These are phyloP conservation scores for Auricularia sp. DNA, from an alignment of 768 basidiomycete genomes.

Conservation along the genomic window DNA sequence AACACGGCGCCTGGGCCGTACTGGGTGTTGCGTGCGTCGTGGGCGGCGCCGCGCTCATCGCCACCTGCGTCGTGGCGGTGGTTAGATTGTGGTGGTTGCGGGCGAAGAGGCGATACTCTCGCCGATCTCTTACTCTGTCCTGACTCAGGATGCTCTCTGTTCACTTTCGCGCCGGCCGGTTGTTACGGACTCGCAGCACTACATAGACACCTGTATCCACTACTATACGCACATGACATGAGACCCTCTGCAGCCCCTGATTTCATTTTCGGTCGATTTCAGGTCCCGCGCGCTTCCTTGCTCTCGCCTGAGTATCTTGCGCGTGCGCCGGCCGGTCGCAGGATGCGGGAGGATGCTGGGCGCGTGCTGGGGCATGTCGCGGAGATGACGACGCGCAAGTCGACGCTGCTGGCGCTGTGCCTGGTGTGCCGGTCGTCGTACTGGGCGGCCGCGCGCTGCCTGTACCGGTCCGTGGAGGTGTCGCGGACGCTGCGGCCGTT, in stretches of 20 bases:
- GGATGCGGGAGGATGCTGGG: background rate
- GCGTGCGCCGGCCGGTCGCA: background rate
- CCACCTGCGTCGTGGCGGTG: conserved; percentile 33
- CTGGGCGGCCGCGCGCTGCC: background rate
- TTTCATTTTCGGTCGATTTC: background rate
- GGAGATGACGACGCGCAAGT: background rate
- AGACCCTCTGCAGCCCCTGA: background rate
- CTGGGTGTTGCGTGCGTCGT: conserved; percentile 51
- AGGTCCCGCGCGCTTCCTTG: background rate
- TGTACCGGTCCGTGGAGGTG: background rate
- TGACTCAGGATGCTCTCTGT: background rate
- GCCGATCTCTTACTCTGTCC: background rate
- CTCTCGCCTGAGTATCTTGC: background rate
- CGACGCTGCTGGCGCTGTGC: background rate
- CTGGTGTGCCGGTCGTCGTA: background rate
- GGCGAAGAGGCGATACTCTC: conserved; percentile 33
- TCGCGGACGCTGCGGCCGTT: conserved; percentile 1
- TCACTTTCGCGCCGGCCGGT: background rate
- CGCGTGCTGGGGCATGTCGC: background rate
- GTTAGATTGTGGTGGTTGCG: conserved; percentile 58
- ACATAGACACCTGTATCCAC: background rate
- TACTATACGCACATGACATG: background rate
- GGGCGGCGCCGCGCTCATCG: conserved; percentile 33
- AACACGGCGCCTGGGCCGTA: conserved; percentile 26
- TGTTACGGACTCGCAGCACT: background rate